These are phyloP conservation scores for Thelonectria blattea DNA, from an alignment of 2,329 filamentous ascomycete species.

Conservation along the genomic window DNA sequence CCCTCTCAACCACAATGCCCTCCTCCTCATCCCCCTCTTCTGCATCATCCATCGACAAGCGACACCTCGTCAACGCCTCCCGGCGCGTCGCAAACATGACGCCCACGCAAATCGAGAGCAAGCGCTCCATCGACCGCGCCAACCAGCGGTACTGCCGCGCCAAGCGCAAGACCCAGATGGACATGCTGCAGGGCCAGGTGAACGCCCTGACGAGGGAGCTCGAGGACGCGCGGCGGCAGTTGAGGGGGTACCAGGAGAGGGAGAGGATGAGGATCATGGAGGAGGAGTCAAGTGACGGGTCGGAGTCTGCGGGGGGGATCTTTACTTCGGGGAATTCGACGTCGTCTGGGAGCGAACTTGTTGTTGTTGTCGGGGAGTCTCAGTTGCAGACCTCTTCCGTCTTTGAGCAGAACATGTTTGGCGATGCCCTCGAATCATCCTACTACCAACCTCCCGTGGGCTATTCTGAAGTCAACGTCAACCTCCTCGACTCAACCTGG, in stretches of 20 bases:
- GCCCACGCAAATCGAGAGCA: constrained; percentile 31
- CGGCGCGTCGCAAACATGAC: constrained; percentile 34
- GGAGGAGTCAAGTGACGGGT: background rate
- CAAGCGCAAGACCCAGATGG: constrained; percentile 31
- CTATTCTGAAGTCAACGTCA: constrained; percentile 6
- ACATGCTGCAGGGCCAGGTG: constrained; percentile 28
- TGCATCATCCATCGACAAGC: background rate
- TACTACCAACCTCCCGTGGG: background rate
- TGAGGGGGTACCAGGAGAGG: constrained; percentile 13
- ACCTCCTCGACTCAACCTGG: constrained; percentile 17
- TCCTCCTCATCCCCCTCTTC: background rate
- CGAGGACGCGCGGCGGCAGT: constrained; percentile 1
- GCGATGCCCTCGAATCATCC: background rate
- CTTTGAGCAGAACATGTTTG: constrained; percentile 4
- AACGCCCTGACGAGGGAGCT: constrained; percentile 18
- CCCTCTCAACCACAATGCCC: background rate
- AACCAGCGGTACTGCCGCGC: constrained; percentile 35
- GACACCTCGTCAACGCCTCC: constrained; percentile 21
- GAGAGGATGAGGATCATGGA: constrained; percentile 17
- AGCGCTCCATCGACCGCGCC: constrained; percentile 35
- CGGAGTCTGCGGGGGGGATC: constrained; percentile 2
- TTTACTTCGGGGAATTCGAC: background rate
- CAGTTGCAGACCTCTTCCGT: background rate
- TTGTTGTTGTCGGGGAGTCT: background rate
- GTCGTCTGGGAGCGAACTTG: background rate